Evolutionary conservation across 2,329 filamentous ascomycete species (phyloP), one percentile per base, ranked within the genome.

Genomic region (Xylariaceae sp.): DNA sequence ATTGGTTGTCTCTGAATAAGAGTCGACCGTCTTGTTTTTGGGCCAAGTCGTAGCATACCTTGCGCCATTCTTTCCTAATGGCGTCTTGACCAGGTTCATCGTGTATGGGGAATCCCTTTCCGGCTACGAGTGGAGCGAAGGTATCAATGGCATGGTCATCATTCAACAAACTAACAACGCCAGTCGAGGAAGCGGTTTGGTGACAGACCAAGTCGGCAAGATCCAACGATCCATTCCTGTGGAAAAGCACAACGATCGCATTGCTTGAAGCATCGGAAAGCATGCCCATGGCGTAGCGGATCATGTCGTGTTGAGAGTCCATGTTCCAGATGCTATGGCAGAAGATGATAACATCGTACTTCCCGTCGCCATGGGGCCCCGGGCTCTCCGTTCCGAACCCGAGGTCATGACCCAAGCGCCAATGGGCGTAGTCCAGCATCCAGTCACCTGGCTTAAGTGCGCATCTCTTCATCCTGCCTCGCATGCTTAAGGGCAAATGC

Each of bases 321-420:
- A 86, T 79, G 53, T 79, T 80, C 57, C 86, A 84, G 75, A 86
- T 76, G 68, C 83, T 84, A 63, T 86, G 82, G 57, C 81, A 86
- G 66, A 86, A 83, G 4, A 87, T 60, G 16, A 86, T 63, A 39
- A 84, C 12, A 56, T 86, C 75, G 59, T 75, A 86, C 53, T 69
- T 74, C 18, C 72, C 63, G 31, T 67, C 58, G 1, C 45, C 31
- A 48, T 64, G 61, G 46, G n/a, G 45, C 36, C 51, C 62, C 57
- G 45, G 40, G 52, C 59, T 73, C 56, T 63, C 76, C 66, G 55
- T 85, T 59, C 2, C 45, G 60, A 31, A 63, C 52, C 43, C 75
- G n/a, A n/a, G n/a, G n/a, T n/a, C n/a, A n/a, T n/a, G n/a, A n/a
- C n/a, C n/a, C n/a, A n/a, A n/a, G n/a, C n/a, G n/a, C n/a, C n/a